Percentiles rank a stretch among this genome's conserved stretches.
These are phyloP conservation scores for Catenaria anguillulae DNA, from an alignment of 371 early-diverging fungal species.

Conservation along the genomic window DNA sequence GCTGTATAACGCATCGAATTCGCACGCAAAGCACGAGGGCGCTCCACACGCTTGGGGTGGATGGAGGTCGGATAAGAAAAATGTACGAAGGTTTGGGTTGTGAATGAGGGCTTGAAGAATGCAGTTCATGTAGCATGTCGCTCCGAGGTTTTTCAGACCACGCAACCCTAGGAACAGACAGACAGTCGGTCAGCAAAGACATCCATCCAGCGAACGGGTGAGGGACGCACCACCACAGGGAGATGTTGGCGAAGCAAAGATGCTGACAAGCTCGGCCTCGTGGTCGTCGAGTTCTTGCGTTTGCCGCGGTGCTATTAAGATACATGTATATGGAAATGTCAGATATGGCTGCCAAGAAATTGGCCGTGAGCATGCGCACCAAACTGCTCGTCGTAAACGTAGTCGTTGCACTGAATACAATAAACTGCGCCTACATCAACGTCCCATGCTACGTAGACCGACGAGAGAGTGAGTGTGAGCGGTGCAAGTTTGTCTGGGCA, in stretches of 20 bases:
- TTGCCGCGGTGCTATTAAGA: background rate
- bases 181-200: background rate
- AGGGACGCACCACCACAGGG: background rate
- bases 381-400: conserved; percentile 66
- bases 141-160: conserved; percentile 82
- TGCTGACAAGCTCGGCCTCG: background rate
- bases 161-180: conserved; percentile 44
- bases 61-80: conserved; percentile 77
- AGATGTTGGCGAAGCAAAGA: no score
- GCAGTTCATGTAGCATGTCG: conserved; percentile 89
- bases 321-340: no score
- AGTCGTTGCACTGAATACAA: conserved; percentile 68
- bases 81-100: conserved; percentile 71
- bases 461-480: background rate
- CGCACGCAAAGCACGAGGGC: conserved; percentile 78
- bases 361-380: no score
- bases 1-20: conserved; percentile 68
- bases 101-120: conserved; percentile 82
- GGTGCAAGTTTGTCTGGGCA: no score
- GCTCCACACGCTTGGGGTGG: conserved; percentile 43
- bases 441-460: conserved; percentile 41
- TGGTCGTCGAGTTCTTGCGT: no score
- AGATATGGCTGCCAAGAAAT: no score
- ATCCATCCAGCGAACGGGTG: no score
- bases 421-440: conserved; percentile 44